A percentile compares a stretch with the other conserved stretches of the same genome.
These are phyloP conservation scores for Vitis hybrid DNA, from an alignment of 177 flowering plant genomes.

Conservation along the genomic window DNA sequence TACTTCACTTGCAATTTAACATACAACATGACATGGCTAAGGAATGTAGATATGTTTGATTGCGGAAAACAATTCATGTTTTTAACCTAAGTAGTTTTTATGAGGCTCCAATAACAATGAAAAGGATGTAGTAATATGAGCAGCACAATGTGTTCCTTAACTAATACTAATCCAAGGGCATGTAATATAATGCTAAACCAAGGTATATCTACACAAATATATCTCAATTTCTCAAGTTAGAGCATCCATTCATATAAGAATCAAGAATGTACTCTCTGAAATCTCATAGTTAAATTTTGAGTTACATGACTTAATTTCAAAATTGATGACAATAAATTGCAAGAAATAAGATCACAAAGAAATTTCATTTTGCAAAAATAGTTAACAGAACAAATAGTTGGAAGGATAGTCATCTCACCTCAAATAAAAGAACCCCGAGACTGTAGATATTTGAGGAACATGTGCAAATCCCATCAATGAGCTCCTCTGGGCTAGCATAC, in stretches of 20 bases:
- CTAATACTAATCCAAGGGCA: neutral
- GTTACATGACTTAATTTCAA: neutral
- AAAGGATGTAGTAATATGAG: neutral
- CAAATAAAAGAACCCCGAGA: conserved; percentile 47
- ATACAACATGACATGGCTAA: neutral
- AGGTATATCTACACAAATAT: neutral
- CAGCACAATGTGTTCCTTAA: neutral
- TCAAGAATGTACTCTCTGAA: neutral
- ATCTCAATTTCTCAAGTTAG: no score
- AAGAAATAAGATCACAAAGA: neutral
- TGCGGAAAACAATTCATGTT: neutral
- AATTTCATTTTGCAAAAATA: neutral
- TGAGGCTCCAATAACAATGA: neutral
- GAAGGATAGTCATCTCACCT: conserved; percentile 21
- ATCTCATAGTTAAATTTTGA: neutral
- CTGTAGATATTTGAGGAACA: conserved; percentile 34
- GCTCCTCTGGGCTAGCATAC: conserved; percentile 37
- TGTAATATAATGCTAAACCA: neutral
- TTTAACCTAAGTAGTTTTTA: neutral
- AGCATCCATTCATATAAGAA: neutral
- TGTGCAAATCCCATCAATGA: conserved; percentile 13
- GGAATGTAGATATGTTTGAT: neutral
- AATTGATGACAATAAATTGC: neutral
- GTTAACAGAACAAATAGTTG: neutral
- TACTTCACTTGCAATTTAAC: neutral